Percentiles rank a stretch among this genome's conserved stretches.
These are phyloP conservation scores for Nemania bipapillata DNA, from an alignment of 2,329 filamentous ascomycete species.

Conservation along the genomic window DNA sequence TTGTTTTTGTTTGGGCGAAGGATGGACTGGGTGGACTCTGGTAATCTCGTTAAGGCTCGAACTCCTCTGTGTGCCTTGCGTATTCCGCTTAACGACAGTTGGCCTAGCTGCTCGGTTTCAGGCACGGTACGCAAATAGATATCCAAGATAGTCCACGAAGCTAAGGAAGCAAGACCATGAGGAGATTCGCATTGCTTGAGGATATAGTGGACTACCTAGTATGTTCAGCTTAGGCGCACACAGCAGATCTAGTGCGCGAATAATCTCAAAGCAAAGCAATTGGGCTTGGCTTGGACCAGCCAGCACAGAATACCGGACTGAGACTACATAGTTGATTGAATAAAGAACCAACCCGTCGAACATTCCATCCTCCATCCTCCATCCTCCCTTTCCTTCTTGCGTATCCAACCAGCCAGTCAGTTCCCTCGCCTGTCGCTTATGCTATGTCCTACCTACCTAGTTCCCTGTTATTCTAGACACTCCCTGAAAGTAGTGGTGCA, in stretches of 20 bases:
- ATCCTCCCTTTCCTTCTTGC: not conserved
- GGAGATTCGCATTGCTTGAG: not conserved
- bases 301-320: not conserved
- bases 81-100: conserved; percentile 10
- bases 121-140: not conserved
- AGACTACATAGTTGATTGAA: not conserved
- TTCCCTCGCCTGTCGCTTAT: not conserved
- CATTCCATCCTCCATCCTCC: not conserved
- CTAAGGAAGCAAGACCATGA: conserved; percentile 3
- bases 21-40: conserved; percentile 1
- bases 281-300: not conserved
- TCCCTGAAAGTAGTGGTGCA: no score
- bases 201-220: conserved; percentile 8
- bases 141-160: not conserved
- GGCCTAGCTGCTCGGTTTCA: conserved; percentile 15
- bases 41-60: conserved; percentile 25
- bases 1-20: conserved; percentile 9
- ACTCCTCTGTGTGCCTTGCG: conserved; percentile 18
- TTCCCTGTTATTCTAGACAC: not conserved
- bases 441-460: not conserved
- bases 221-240: conserved; percentile 30
- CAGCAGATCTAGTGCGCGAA: not conserved
- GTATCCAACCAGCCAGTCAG: not conserved
- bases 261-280: not conserved
- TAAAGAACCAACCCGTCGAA: not conserved